Percentiles rank a stretch among this genome's conserved stretches.
These are phyloP conservation scores for Linnemannia zychae DNA, from an alignment of 192 early-diverging fungal genomes.

Conservation along the genomic window DNA sequence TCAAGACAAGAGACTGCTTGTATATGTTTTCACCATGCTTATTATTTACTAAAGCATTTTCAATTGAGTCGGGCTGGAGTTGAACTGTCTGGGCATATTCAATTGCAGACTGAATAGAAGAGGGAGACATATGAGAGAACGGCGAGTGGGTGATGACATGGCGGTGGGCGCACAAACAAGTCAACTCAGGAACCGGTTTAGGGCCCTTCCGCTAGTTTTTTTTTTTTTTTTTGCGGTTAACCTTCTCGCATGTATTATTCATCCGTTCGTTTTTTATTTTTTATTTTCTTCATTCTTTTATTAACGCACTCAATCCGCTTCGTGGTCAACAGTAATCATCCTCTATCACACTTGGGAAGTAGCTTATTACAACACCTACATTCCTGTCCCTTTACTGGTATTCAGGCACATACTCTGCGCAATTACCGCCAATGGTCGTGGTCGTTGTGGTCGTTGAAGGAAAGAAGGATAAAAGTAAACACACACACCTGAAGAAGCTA, in stretches of 20 bases:
- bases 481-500: not conserved
- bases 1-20: not conserved
- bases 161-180: slow-evolving; percentile 7
- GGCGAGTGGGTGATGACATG: not conserved
- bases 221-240: not conserved
- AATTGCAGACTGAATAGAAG: not conserved
- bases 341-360: too few species aligned
- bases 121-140: not conserved
- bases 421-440: too few species aligned
- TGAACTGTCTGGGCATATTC: not conserved
- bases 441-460: too few species aligned
- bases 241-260: slow-evolving; percentile 5
- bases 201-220: not conserved
- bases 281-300: not conserved
- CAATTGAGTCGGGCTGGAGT: not conserved
- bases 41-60: too few species aligned
- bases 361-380: too few species aligned
- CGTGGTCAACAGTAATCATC: too few species aligned
- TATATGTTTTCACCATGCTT: too few species aligned
- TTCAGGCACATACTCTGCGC: too few species aligned
- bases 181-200: slow-evolving; percentile 5
- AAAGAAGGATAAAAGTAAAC: too few species aligned
- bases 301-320: not conserved
- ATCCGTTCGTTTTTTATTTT: not conserved
- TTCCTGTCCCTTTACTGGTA: too few species aligned